Evolutionary conservation across 306 rosid genomes (phyloP), one percentile per base, ranked within the genome.

Genomic region (Oemleria cerasiformis): DNA sequence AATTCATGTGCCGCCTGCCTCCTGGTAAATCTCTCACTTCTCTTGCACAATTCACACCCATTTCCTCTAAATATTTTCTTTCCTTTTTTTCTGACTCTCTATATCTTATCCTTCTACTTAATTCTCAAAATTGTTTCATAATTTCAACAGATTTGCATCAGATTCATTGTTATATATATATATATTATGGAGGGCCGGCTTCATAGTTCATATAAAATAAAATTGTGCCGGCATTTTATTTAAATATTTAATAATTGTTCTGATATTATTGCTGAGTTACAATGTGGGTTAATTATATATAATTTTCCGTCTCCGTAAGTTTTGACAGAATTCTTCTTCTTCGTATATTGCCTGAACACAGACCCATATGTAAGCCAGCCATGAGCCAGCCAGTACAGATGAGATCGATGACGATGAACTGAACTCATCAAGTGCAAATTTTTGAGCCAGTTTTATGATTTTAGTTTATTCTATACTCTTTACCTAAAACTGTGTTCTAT

Each of bases 11-110:
- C 20, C 10, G 23, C 20, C 25, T 10, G 36, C 40, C 25, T 39
- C 12, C 44, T 16, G 73, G 77, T 48, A 78, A 72, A 64, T 65
- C 63, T 48, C 63, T 9, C 15, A 19, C 17, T 64, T 38, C 30
- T 19, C 39, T 21, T 50, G 7, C 19, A 21, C 7, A 72, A 72
- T 61, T 48, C 49, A 16, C 36, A 61, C 51, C 42, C 51, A 6
- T 45, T 39, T 72, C 13, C 51, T 57, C 54, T 6, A 70, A 57
- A 42, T 25, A 7, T 42, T 16, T 42, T 43, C n/a, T 42, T 70
- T 43, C 17, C 36, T 10, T 17, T 45, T 53, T 53, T 5, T 19
- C 23, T n/a, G n/a, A 11, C 1, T 5, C 54, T 48, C 14, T 30
- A 30, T n/a, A n/a, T n/a, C n/a, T n/a, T n/a, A n/a, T n/a, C n/a